A percentile compares a stretch with the other conserved stretches of the same genome.
These are phyloP conservation scores for Ilex asprella DNA, from an alignment of 257 asterid species.

Conservation along the genomic window DNA sequence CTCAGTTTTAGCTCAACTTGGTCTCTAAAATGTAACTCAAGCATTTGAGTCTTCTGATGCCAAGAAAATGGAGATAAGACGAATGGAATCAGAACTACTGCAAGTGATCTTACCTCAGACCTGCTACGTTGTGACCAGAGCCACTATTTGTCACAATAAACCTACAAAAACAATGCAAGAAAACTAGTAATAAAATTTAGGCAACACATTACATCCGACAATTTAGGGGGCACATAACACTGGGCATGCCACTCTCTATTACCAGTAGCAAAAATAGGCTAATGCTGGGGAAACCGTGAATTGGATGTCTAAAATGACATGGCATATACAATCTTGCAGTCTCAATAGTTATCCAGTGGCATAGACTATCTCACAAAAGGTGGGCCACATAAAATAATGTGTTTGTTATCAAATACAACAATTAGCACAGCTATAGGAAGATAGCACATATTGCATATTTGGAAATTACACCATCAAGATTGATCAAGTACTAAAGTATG, in stretches of 20 bases:
- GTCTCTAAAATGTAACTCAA: background rate
- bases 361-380: too few species aligned
- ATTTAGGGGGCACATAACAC: background rate
- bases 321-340: too few species aligned
- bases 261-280: background rate
- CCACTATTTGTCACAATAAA: conserved; percentile 81
- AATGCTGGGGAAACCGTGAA: background rate
- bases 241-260: background rate
- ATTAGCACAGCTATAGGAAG: too few species aligned
- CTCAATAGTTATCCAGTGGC: too few species aligned
- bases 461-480: too few species aligned
- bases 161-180: conserved; percentile 35
- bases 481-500: too few species aligned
- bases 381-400: too few species aligned
- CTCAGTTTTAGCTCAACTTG: too few species aligned
- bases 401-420: too few species aligned
- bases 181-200: background rate
- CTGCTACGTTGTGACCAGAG: conserved; percentile 72
- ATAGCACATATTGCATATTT: too few species aligned
- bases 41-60: too few species aligned
- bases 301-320: background rate
- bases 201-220: background rate
- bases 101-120: conserved; percentile 51
- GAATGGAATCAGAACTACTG: background rate
- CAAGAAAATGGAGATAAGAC: background rate